Evolutionary conservation across 2,329 filamentous ascomycete species (phyloP).

Genomic region (Corynespora cassiicola): DNA sequence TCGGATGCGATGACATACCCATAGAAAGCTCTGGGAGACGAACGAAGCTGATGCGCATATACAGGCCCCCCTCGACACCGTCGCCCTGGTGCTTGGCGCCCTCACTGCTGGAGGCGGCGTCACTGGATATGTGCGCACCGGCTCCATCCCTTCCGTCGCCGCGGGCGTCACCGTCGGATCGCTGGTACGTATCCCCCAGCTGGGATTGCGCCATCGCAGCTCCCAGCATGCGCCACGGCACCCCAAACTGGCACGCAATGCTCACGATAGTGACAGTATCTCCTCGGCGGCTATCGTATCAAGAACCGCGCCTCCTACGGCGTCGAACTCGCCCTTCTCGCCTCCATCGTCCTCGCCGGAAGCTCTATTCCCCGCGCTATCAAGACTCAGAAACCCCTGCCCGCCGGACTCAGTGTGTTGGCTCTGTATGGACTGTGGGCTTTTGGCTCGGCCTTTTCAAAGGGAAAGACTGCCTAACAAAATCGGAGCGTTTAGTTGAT

Average conservation of each 20-base stretch:
- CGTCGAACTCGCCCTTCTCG: conserved; percentile 85
- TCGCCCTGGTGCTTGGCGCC: conserved; percentile 79
- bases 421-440: conserved; percentile 79
- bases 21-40: no score
- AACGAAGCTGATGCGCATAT: no score
- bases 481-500: no score
- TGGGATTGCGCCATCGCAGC: no score
- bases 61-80: conserved; percentile 56
- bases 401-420: conserved; percentile 77
- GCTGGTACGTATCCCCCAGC: conserved; percentile 55
- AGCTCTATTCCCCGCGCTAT: conserved; percentile 87
- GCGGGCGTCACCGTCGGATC: conserved; percentile 84
- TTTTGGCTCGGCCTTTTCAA: conserved; percentile 73
- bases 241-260: no score
- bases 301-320: conserved; percentile 79
- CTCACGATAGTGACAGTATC: conserved; percentile 66
- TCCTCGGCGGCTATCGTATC: conserved; percentile 81
- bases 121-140: conserved; percentile 83
- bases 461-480: no score
- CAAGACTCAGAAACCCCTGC: conserved; percentile 82
- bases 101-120: conserved; percentile 88
- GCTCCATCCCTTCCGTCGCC: conserved; percentile 84
- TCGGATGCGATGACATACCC: no score
- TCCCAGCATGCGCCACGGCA: no score
- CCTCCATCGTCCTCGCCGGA: conserved; percentile 83